Percentiles rank a stretch among this genome's conserved stretches.
Evolutionary conservation across 225 moss, liverwort and hornwort genomes (phyloP).

Genomic region (Thuidium tamariscinum): DNA sequence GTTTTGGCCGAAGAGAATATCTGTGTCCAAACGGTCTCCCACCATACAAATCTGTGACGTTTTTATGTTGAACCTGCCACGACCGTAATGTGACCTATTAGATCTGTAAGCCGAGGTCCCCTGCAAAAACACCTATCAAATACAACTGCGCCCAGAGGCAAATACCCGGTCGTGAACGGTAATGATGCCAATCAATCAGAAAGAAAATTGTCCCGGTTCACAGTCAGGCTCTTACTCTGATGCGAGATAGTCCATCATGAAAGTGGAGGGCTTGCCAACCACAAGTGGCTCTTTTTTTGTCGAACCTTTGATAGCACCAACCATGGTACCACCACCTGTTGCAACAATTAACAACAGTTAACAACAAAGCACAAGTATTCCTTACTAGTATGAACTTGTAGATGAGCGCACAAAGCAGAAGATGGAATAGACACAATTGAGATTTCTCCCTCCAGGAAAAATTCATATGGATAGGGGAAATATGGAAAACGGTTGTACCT

Average conservation of each 20-base stretch:
- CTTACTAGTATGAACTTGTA: background rate
- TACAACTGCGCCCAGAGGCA: background rate
- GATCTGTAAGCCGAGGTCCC: background rate
- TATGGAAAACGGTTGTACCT: background rate
- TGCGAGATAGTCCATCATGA: slow-evolving; percentile 83
- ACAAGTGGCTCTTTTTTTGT: slow-evolving; percentile 78
- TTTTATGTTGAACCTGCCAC: slow-evolving; percentile 63
- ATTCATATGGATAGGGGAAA: background rate
- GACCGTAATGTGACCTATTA: background rate
- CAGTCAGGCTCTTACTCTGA: slow-evolving; percentile 30
- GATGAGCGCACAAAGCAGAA: background rate
- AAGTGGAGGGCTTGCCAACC: slow-evolving; percentile 89
- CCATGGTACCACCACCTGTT: slow-evolving; percentile 70
- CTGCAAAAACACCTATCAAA: background rate
- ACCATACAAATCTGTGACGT: slow-evolving; percentile 86
- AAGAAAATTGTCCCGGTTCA: background rate
- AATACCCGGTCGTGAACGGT: background rate
- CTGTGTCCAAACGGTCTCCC: slow-evolving; percentile 82
- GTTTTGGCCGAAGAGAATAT: slow-evolving; percentile 86
- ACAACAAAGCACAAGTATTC: background rate
- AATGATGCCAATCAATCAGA: background rate
- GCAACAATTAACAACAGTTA: background rate
- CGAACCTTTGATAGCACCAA: slow-evolving; percentile 80
- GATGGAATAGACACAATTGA: background rate
- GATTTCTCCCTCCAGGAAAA: background rate